phyloP scores from a whole-genome alignment of 2,329 filamentous ascomycete genomes.

The Keithomyces neogunnii region DNA sequence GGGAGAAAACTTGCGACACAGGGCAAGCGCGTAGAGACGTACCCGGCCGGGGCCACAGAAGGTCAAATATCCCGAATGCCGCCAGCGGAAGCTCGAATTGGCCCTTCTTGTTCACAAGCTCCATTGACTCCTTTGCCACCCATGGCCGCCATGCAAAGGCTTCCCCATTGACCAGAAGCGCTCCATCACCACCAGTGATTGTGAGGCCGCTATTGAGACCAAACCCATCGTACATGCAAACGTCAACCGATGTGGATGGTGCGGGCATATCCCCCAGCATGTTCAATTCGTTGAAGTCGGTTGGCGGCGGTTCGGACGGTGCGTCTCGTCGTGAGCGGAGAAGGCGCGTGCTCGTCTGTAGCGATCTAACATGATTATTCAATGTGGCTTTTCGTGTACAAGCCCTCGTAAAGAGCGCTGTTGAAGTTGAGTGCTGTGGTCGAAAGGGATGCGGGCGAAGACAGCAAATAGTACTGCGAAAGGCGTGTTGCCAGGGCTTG shows the following conservation, averaged over 20 bases:
- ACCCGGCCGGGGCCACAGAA: slow-evolving; percentile 88
- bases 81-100: slow-evolving; percentile 69
- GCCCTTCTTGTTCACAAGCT: slow-evolving; percentile 64
- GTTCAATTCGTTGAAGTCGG: slow-evolving; percentile 68
- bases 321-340: slow-evolving; percentile 11
- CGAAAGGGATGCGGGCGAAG: not conserved
- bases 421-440: not conserved
- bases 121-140: slow-evolving; percentile 38
- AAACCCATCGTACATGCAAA: slow-evolving; percentile 77
- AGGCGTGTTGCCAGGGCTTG: not conserved
- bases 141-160: slow-evolving; percentile 86
- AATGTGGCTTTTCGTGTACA: not conserved
- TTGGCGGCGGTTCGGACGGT: slow-evolving; percentile 28
- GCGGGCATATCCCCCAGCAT: slow-evolving; percentile 67
- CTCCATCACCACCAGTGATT: slow-evolving; percentile 59
- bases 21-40: slow-evolving; percentile 20
- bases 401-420: not conserved
- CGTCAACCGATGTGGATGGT: slow-evolving; percentile 76
- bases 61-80: slow-evolving; percentile 65
- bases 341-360: slow-evolving; percentile 10
- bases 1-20: not conserved
- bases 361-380: not conserved
- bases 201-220: slow-evolving; percentile 73
- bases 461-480: not conserved
- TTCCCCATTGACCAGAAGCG: slow-evolving; percentile 77